Percentiles rank a stretch among this genome's conserved stretches.
Evolutionary conservation across 441 rosid genomes (phyloP).

Genomic region (Populus hybrid): DNA sequence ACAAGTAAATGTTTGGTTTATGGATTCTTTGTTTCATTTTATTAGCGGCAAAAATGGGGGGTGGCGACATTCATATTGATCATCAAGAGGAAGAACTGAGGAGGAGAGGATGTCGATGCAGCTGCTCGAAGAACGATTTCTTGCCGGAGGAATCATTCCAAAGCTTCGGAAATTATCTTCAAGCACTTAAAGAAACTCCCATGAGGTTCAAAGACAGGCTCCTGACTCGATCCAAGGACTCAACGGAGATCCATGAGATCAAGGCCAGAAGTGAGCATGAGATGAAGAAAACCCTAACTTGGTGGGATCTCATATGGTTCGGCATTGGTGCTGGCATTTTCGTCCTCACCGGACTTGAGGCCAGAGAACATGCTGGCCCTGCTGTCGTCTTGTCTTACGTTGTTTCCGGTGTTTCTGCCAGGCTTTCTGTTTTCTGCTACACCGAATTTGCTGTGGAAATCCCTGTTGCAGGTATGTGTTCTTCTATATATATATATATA

Average conservation of each 20-base stretch:
- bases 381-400: constrained; percentile 71
- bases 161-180: constrained; percentile 52
- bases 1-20: too few relatives aligned
- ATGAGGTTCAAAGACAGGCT: constrained; percentile 53
- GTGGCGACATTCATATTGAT: neutral
- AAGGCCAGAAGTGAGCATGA: constrained; percentile 66
- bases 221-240: constrained; percentile 60
- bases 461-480: constrained; percentile 64
- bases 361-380: constrained; percentile 52
- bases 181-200: constrained; percentile 57
- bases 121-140: constrained; percentile 67
- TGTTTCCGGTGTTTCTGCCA: constrained; percentile 75
- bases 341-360: constrained; percentile 73
- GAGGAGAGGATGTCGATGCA: constrained; percentile 59
- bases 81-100: neutral
- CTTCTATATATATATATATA: too few relatives aligned
- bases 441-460: constrained; percentile 91
- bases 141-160: constrained; percentile 77
- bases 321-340: constrained; percentile 87
- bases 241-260: constrained; percentile 62
- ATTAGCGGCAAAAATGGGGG: neutral
- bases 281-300: constrained; percentile 69
- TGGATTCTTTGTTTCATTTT: neutral
- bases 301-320: constrained; percentile 98
- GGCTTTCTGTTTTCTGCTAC: constrained; percentile 93